These are phyloP conservation scores for Aspergillus vadensis DNA, from an alignment of 2,329 filamentous ascomycete genomes.

Conservation along the genomic window DNA sequence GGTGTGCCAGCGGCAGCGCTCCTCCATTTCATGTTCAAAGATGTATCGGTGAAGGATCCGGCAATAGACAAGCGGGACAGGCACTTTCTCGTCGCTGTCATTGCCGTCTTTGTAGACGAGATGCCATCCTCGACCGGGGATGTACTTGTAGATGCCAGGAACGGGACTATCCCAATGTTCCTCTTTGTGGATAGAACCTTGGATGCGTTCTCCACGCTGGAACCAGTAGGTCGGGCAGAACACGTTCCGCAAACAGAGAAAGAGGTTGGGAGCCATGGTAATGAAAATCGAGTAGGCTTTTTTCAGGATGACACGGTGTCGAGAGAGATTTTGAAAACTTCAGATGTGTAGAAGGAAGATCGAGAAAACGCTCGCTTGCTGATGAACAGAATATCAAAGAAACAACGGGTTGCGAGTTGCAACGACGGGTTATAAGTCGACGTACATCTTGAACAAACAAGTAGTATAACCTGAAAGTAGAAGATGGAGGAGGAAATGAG, in stretches of 20 bases:
- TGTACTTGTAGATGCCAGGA: slow-evolving; percentile 53
- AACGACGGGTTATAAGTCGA: slow-evolving; percentile 33
- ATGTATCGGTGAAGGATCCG: slow-evolving; percentile 53
- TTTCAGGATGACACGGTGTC: not conserved
- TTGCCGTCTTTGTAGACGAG: slow-evolving; percentile 45
- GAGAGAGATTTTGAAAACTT: slow-evolving; percentile 1
- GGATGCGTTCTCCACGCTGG: slow-evolving; percentile 40
- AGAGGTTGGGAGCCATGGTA: slow-evolving; percentile 54
- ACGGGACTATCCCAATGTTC: slow-evolving; percentile 54
- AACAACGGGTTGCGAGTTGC: slow-evolving; percentile 13
- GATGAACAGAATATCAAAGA: slow-evolving; percentile 14
- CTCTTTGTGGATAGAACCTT: slow-evolving; percentile 43
- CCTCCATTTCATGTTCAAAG: slow-evolving; percentile 51
- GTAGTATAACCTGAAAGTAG: slow-evolving; percentile 24
- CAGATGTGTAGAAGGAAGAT: slow-evolving; percentile 15
- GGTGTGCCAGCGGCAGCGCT: slow-evolving; percentile 47
- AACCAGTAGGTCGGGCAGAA: slow-evolving; percentile 56
- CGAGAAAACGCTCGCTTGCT: slow-evolving; percentile 31
- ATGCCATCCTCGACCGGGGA: slow-evolving; percentile 54
- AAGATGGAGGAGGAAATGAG: slow-evolving; percentile 14
- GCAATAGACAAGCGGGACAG: slow-evolving; percentile 49
- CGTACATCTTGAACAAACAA: slow-evolving; percentile 32
- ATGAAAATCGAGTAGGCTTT: slow-evolving; percentile 5
- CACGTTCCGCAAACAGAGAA: slow-evolving; percentile 51
- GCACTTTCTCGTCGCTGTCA: slow-evolving; percentile 37